Conservation (phyloP, 352 stramenopile species). For the Phytophthora tubulina region DNA sequence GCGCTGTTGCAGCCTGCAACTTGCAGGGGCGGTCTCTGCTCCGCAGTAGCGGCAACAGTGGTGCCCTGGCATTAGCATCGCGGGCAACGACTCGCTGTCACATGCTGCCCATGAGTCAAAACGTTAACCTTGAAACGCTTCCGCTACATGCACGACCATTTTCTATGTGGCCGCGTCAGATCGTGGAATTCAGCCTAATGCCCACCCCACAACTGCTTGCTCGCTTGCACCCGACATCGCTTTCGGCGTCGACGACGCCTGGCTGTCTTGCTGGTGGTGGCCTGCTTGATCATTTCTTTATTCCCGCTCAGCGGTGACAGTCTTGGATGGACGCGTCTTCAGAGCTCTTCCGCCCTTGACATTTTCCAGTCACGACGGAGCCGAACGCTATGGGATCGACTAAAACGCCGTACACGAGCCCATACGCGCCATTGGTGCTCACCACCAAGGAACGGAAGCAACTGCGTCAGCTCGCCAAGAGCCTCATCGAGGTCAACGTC, state of each 20-base stretch:
- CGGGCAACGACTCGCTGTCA: conserved; percentile 3
- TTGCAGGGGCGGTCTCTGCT: conserved; percentile 1
- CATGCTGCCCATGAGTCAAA: neutral
- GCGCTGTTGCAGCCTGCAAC: neutral
- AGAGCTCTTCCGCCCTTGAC: conserved; percentile 14
- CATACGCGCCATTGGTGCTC: conserved; percentile 30
- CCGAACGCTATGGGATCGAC: conserved; percentile 36
- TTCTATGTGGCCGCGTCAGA: neutral
- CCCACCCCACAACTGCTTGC: conserved; percentile 19
- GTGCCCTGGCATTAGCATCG: conserved; percentile 9
- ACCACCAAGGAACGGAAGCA: conserved; percentile 32
- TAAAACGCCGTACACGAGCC: conserved; percentile 29
- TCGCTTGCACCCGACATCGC: neutral
- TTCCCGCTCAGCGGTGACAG: neutral
- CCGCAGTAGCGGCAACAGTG: neutral
- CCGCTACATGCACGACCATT: neutral
- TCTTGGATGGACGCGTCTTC: conserved; percentile 16
- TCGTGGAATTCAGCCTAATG: conserved; percentile 9
- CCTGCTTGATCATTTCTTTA: conserved; percentile 13
- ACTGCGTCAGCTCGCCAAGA: conserved; percentile 32
- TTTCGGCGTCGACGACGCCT: neutral
- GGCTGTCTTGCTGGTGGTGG: conserved; percentile 11
- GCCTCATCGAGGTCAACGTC: conserved; percentile 35
- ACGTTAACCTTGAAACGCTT: neutral
- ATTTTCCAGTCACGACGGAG: conserved; percentile 10